Evolutionary conservation across 495 filamentous ascomycete species (phyloP).

Genomic region (Tuber calosporum): DNA sequence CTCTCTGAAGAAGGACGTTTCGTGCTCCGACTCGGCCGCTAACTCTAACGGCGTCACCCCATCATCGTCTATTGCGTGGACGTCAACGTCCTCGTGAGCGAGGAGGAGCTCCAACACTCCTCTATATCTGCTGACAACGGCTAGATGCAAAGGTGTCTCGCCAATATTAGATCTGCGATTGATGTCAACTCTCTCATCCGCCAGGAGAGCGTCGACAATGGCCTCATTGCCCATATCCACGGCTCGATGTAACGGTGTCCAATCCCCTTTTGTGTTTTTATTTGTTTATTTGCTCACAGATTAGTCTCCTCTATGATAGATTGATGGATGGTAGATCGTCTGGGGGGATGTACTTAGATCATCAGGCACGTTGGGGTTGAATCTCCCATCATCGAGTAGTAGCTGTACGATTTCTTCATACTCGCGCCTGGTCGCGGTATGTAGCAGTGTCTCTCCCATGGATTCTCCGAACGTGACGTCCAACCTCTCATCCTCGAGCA

Average conservation of each 20-base stretch:
- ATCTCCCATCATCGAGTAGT: neutral
- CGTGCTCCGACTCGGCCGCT: neutral
- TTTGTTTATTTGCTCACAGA: neutral
- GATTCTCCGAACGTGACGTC: neutral
- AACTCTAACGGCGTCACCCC: neutral
- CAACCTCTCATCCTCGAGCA: neutral
- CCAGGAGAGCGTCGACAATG: neutral
- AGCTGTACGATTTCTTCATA: neutral
- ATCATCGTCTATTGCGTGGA: neutral
- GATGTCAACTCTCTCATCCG: neutral
- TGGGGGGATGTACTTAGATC: neutral
- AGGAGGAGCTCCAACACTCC: neutral
- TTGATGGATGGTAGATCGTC: too few species aligned
- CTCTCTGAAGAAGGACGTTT: neutral
- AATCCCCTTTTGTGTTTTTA: neutral
- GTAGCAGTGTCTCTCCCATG: neutral
- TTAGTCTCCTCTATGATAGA: neutral
- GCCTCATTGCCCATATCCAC: neutral
- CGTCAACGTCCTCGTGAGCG: neutral
- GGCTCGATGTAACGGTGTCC: neutral
- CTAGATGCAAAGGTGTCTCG: constrained; percentile 15
- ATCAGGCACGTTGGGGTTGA: neutral
- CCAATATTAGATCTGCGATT: neutral
- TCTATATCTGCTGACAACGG: neutral
- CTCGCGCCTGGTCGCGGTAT: neutral